Conservation (phyloP, 345 rosid species). For the Linum trigynum region DNA sequence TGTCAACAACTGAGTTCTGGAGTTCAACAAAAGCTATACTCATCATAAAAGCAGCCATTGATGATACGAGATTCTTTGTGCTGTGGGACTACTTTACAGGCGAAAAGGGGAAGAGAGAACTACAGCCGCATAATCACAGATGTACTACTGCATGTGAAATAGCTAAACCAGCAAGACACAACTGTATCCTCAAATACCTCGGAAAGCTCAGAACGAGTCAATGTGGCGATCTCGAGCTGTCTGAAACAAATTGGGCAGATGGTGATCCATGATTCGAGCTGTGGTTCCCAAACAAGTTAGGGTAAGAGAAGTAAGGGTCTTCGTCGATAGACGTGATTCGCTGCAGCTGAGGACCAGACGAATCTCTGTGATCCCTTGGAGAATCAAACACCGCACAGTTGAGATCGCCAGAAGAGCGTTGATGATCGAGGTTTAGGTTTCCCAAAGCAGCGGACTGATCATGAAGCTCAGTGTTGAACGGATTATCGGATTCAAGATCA, state of each 20-base stretch:
- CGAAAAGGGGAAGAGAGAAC: no score
- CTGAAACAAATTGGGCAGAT: slow-evolving; percentile 21
- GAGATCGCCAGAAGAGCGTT: slow-evolving; percentile 23
- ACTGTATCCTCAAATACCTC: background rate
- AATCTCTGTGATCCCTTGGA: slow-evolving; percentile 16
- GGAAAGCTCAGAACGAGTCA: slow-evolving; percentile 1
- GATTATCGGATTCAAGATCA: slow-evolving; percentile 43
- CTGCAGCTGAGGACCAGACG: slow-evolving; percentile 44
- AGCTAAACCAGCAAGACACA: no score
- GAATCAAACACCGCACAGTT: slow-evolving; percentile 25
- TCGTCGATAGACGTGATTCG: slow-evolving; percentile 66
- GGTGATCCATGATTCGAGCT: slow-evolving; percentile 24
- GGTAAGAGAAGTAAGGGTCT: slow-evolving; percentile 70
- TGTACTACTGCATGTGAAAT: no score
- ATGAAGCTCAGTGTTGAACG: slow-evolving; percentile 36
- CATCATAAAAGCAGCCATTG: no score
- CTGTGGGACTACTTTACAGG: background rate
- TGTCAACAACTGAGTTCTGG: background rate
- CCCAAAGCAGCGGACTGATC: slow-evolving; percentile 23
- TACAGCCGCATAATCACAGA: no score
- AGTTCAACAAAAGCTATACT: background rate
- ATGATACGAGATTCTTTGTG: no score
- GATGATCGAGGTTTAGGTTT: slow-evolving; percentile 30
- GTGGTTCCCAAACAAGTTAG: slow-evolving; percentile 54
- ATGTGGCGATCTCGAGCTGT: slow-evolving; percentile 23